Evolutionary conservation across 78 protist genomes (phyloP).

Genomic region (Dictyostelium firmibasis): DNA sequence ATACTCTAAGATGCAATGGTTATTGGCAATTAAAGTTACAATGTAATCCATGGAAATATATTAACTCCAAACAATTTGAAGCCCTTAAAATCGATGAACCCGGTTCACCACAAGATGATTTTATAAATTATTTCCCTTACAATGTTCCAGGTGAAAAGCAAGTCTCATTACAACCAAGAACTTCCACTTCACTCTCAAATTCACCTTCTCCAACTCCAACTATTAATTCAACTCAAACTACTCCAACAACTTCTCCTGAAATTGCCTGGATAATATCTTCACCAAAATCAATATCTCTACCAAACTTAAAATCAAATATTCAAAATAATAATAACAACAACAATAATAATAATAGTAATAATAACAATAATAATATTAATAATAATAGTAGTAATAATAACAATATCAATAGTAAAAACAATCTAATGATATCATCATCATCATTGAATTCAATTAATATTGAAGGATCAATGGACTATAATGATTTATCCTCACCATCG

Average conservation of each 20-base stretch:
- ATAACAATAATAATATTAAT: background rate
- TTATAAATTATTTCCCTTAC: background rate
- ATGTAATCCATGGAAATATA: conserved; percentile 74
- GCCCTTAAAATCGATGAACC: conserved; percentile 45
- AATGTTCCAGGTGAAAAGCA: background rate
- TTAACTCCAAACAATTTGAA: conserved; percentile 62
- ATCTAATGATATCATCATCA: background rate
- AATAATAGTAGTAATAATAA: background rate
- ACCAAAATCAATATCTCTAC: background rate
- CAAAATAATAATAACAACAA: background rate
- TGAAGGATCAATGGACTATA: background rate
- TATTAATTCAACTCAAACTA: background rate
- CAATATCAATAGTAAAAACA: background rate
- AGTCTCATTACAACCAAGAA: background rate
- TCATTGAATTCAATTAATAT: background rate
- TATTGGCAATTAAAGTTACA: conserved; percentile 66
- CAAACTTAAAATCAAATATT: background rate
- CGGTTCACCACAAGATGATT: background rate
- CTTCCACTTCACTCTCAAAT: background rate
- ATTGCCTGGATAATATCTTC: background rate
- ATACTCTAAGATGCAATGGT: conserved; percentile 70
- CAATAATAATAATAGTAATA: background rate
- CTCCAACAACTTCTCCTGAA: conserved; percentile 10
- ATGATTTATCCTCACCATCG: conserved; percentile 35
- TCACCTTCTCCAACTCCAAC: background rate